Base-by-base conservation (phyloP, 2,329 filamentous ascomycete genomes). In the Colletotrichum sp. region DNA sequence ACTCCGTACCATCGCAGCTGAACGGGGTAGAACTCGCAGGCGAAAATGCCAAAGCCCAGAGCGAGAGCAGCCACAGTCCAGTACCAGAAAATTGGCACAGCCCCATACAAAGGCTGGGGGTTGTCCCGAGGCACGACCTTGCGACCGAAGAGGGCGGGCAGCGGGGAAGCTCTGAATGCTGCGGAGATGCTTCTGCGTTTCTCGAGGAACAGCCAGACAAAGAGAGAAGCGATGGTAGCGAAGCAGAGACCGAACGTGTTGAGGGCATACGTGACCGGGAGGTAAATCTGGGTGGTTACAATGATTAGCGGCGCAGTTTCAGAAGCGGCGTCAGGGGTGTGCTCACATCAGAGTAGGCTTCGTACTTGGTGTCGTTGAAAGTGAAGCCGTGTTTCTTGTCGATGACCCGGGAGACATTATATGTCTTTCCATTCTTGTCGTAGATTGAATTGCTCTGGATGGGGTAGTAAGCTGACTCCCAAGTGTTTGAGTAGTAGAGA, bases 231-330 rank as follows among this genome's bases (percentile, higher is more conserved):
- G 30, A 90, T 85, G 15, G 88, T 87, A 7, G 89, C 89, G 71
- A 91, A 91, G 3, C 87, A 87, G 3, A 90, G 84, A 3, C 89
- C 89, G 75, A 90, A 91, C 0, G 87, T 88, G 5, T 88, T 88
- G 0, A 89, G 87, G 0, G 84, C 84, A 60, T 84, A 85, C 0
- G 84, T 85, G 1, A 83, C 80, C 0, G 88, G 87, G 9, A 91
- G 82, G 72, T 90, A 90, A 49, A 84, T 83, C 80, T 83, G 21
- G 0, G n/a, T 24, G 8, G 18, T 21, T 6, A 10, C 1, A 0
- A 18, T 34, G 28, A 21, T 32, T 15, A 30, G 15, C 5, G n/a
- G 15, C 28, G 13, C 52, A 24, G 2, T 18, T 28, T 7, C 16
- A 44, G 24, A 9, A 55, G 5, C 26, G 26, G 0, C 2, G 16